Conservation (phyloP, 352 stramenopile genomes). For the Pythium grandisporangium region DNA sequence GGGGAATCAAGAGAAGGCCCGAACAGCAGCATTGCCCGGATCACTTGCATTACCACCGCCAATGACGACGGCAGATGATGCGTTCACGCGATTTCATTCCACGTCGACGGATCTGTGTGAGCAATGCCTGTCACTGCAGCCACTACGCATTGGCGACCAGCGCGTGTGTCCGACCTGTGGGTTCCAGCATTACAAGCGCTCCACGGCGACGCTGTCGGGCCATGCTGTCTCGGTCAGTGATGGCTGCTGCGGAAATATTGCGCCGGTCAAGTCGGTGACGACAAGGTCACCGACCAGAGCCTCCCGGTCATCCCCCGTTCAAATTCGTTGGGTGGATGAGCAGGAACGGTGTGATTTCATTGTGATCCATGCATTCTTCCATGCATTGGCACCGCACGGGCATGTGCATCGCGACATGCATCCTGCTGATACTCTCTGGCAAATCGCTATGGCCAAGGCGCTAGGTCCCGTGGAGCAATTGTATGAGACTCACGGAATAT, state of each 20-base stretch:
- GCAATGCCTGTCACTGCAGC: constrained; percentile 22
- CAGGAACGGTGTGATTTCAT: constrained; percentile 33
- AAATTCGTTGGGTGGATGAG: constrained; percentile 12
- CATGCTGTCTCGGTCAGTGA: constrained; percentile 4
- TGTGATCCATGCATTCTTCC: constrained; percentile 36
- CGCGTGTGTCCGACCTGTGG: constrained; percentile 20
- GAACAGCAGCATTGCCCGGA: background rate
- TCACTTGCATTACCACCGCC: no score
- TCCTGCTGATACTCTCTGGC: constrained; percentile 23
- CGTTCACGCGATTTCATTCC: constrained; percentile 37
- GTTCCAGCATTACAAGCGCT: constrained; percentile 18
- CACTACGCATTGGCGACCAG: no score
- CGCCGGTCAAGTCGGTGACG: no score
- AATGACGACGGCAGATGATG: background rate
- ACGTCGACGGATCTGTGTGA: constrained; percentile 38
- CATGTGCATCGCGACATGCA: constrained; percentile 18
- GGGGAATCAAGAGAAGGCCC: constrained; percentile 7
- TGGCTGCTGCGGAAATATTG: background rate
- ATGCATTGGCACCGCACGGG: constrained; percentile 29
- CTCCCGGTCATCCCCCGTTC: no score
- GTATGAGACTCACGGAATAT: constrained; percentile 15
- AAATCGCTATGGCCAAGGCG: constrained; percentile 20
- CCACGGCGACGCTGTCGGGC: constrained; percentile 12
- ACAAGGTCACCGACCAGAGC: no score
- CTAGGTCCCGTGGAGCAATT: constrained; percentile 15